Base-by-base conservation (phyloP, 768 basidiomycete species). In the Baorangia bicolor region DNA sequence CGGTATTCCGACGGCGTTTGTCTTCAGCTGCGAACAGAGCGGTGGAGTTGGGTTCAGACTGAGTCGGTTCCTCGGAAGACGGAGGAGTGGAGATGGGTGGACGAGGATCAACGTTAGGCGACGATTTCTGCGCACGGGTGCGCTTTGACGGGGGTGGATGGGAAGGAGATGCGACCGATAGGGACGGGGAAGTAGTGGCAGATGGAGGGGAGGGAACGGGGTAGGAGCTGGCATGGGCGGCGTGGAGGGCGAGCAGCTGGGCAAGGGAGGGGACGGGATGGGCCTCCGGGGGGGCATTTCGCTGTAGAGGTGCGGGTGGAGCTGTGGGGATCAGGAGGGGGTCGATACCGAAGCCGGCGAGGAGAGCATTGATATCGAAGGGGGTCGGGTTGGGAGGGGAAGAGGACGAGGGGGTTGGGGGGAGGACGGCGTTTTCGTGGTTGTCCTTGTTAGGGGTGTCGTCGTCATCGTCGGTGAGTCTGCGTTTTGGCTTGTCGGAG, bases 1-100 rank as follows among this genome's bases (percentile, higher is more conserved):
- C 92, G 0, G 94, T 97, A 70, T 97, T 97, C 43, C 94, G 78
- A 55, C 93, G 81, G n/a, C 94, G 87, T 69, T 96, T 96, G 73
- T 96, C 94, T 72, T 96, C 94, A 0, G 87, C 72, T 6, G 86
- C 76, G 8, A 81, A 81, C 3, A 84, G 21, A 0, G 74, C 50
- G 8, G 69, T 69, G 34, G 49, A 21, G 23, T 5, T 21, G 38
- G 47, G 1, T 27, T 64, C 62, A 27, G 46, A 44, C 39, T 51
- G 59, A 20, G 69, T 54, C 9, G 61, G 25, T 43, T 72, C 70
- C 25, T 74, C 70, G 44, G 66, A 63, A 20, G 71, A 68, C 45
- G 68, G 59, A 53, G 66, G 53, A 2, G 58, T 46, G 1, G 77
- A 69, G 1, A 75, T 65, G 28, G 74, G 56, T 35, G 74, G 64